Evolutionary conservation across 148 eudicot genomes (phyloP), one percentile per base, ranked within the genome.

Genomic region (Diospyros kaki): DNA sequence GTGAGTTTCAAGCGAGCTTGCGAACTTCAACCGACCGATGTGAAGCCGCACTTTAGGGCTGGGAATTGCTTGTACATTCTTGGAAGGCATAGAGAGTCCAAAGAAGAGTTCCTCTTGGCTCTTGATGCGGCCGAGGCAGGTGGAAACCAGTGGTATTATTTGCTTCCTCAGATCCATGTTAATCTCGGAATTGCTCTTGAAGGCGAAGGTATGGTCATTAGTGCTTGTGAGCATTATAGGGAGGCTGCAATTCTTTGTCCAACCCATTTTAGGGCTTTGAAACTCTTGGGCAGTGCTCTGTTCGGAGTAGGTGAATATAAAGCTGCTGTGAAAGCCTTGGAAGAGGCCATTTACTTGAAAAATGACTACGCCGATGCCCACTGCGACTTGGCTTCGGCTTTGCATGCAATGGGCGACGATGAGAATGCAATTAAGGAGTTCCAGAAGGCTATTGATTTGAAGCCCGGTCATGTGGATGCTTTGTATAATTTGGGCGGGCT

Each of bases 201-300:
- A 62, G 91, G 90, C 2, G 93, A 90, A 84, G 98, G 97, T 81
- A 87, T 94, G 95, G 88, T 94, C 70, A 68, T 94, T 67, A 85
- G 98, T 85, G 93, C 95, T 75, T 94, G 98, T 89, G 97, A 94
- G 77, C 98, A 94, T 84, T 94, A 94, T 75, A 84, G 97, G 70
- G 97, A 94, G 73, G 95, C 98, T 82, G 97, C 97, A n/a, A 94
- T 94, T 60, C 82, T 91, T 81, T 92, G 95, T 74, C 97, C 97
- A 42, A 91, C 95, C 69, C 98, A 94, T 86, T 92, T 87, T 81
- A 81, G 98, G 75, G 97, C 98, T 77, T 88, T 94, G 75, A 94
- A 94, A 86, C 92, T 92, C 64, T 84, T 94, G 88, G 98, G 98
- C 48, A 92, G 98, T 90, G 98, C 94, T 69, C 79, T 94, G 10